Evolutionary conservation across 345 rosid genomes (phyloP), one percentile per base, ranked within the genome.

Genomic region (Linum tenue): DNA sequence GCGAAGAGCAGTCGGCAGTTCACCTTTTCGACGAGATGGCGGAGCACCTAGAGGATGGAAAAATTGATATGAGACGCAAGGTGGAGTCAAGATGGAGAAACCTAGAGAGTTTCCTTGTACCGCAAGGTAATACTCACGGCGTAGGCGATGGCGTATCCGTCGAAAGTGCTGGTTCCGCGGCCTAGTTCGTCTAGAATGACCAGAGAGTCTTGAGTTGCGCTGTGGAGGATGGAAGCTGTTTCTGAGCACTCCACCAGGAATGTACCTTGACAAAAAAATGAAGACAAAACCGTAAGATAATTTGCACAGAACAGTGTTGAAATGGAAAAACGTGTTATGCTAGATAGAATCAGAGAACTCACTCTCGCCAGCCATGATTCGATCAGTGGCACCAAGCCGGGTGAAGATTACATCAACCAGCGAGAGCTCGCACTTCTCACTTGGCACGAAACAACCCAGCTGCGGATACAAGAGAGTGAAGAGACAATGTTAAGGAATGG

Each of bases 341-440:
- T 22, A 22, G 1, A 22, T 22, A 22, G 31, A 22, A 22, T 22
- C 31, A 22, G 31, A 22, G 31, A 22, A 77, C 98, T 82, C 79
- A 86, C 98, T 89, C 79, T 87, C 97, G 39, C 98, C 98, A 3
- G 92, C 78, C 97, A 92, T 90, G 75, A 92, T 92, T 72, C 96
- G 79, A 71, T 92, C 96, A 64, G 86, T 81, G 62, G 98, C 90
- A 65, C 96, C 98, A 70, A 92, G 94, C 72, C 97, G 78, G 8
- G 98, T 90, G 80, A 92, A 92, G 76, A 92, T 90, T 66, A 75
- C 78, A 71, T 92, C 97, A 22, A 82, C 96, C 5, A 86, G 84
- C 36, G 96, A 86, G 71, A 92, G 76, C 64, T 75, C 57, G 63
- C 94, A 86, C 53, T 63, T 73, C 82, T 90, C 84, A 55, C 90